Conservation (phyloP, 73 alveolate species). For the Halteria grandinella region DNA sequence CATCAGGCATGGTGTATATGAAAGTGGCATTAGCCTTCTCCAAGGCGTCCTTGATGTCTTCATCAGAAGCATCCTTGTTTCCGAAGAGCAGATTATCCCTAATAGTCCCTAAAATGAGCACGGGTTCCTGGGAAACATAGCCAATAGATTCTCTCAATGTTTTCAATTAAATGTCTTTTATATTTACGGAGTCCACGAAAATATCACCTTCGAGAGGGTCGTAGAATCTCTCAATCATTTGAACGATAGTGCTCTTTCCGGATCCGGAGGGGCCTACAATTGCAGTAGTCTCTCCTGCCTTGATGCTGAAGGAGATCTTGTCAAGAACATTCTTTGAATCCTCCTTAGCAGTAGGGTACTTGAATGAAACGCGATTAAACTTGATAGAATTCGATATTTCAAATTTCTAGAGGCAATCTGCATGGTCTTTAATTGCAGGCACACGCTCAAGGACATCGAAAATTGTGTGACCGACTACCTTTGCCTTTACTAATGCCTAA, state of each 20-base stretch:
- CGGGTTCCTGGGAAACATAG: slow-evolving; percentile 86
- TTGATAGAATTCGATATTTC: slow-evolving; percentile 65
- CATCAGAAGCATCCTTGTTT: slow-evolving; percentile 82
- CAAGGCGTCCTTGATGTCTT: slow-evolving; percentile 77
- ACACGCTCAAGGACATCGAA: slow-evolving; percentile 31
- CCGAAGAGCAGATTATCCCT: slow-evolving; percentile 89
- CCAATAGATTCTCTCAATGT: slow-evolving; percentile 75
- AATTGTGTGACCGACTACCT: too few relatives aligned
- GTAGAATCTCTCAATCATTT: slow-evolving; percentile 84
- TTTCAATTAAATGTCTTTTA: slow-evolving; percentile 69
- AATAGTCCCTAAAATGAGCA: slow-evolving; percentile 57
- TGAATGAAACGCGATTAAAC: slow-evolving; percentile 71
- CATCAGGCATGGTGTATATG: slow-evolving; percentile 62
- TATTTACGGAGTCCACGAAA: slow-evolving; percentile 69
- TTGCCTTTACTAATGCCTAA: not conserved
- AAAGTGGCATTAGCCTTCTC: slow-evolving; percentile 79
- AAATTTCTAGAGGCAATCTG: not conserved
- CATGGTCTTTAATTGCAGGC: slow-evolving; percentile 27
- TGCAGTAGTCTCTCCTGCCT: slow-evolving; percentile 65
- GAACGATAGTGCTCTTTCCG: slow-evolving; percentile 79
- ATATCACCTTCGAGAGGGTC: slow-evolving; percentile 78
- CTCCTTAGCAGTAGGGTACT: slow-evolving; percentile 75
- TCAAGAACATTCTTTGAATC: slow-evolving; percentile 72
- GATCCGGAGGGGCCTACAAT: slow-evolving; percentile 70
- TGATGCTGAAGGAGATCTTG: slow-evolving; percentile 65